phyloP scores from a whole-genome alignment of 305 asterid species.

The Fraxinus greggii region DNA sequence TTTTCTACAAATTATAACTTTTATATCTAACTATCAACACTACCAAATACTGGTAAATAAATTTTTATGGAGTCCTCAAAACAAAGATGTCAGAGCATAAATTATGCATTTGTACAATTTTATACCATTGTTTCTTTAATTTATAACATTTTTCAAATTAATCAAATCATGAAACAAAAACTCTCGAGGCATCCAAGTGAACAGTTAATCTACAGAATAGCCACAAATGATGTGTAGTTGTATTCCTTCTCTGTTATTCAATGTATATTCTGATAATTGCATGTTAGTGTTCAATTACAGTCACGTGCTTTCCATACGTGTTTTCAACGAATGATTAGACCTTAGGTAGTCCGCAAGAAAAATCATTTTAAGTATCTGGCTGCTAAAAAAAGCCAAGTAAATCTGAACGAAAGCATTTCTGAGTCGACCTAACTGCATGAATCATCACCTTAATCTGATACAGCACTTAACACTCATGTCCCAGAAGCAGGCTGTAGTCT shows the following conservation, averaged over 20 bases:
- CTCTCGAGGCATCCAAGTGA: not conserved
- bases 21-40: not conserved
- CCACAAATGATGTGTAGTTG: not conserved
- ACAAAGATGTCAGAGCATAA: not conserved
- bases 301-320: not conserved
- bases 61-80: not conserved
- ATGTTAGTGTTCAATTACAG: not conserved
- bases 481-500: not conserved
- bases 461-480: not conserved
- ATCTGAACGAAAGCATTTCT: not conserved
- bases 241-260: not conserved
- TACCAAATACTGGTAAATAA: not conserved
- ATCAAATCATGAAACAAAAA: not conserved
- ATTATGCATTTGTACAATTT: not conserved
- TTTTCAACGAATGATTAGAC: not conserved
- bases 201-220: not conserved
- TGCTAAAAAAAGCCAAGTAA: not conserved
- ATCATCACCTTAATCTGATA: not conserved
- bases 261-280: not conserved
- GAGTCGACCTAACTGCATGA: not conserved
- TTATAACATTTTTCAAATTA: not conserved
- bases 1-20: not conserved
- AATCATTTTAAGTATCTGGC: not conserved
- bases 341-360: not conserved
- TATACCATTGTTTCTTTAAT: not conserved